Base-by-base conservation (phyloP, 805 yeast species). In the Monosporozyma unispora region DNA sequence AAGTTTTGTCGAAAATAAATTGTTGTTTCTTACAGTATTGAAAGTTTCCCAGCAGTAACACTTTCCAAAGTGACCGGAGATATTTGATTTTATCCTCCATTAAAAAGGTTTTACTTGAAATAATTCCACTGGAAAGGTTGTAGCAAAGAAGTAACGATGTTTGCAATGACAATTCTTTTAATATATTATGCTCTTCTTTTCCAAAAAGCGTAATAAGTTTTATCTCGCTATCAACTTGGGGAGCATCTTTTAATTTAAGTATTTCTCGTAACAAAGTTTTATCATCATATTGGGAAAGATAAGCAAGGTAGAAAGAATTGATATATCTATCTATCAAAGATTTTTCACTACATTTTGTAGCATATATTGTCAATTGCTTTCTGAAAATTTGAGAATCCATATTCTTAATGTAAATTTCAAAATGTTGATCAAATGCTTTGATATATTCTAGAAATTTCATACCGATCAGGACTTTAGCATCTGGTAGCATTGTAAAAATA, bases 401-500 rank as follows among this genome's bases (percentile, higher is more conserved):
- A 37, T 62, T 60, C 27, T 57, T 63, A 29, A 64, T 56, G 38
- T 54, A 63, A 4, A 45, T 29, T 11, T 54, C 54, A 43, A 60
- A 59, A 8, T 48, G 28, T 14, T 63, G 48, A 16, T 58, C 53
- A 46, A 52, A 63, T 40, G 57, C 58, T 16, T 48, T 46, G n/a
- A 61, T 48, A 27, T 64, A 64, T 46, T 64, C 63, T 18, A 63
- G 49, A 50, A 64, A 57, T 51, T 66, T 66, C 45, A 66, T 41
- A 3, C 65, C 67, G 44, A 62, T 61, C 12, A 63, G 46, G 3
- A 54, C 50, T 50, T 59, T 62, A 25, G 47, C 53, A 6, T 46
- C 46, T 3, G 63, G 56, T 29, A 56, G 35, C 8, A 55, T 28
- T 1, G 59, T 52, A 46, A 60, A 57, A 8, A 31, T 12, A 49